phyloP scores from a whole-genome alignment of 257 asterid species.

The Craterostigma plantagineum region DNA sequence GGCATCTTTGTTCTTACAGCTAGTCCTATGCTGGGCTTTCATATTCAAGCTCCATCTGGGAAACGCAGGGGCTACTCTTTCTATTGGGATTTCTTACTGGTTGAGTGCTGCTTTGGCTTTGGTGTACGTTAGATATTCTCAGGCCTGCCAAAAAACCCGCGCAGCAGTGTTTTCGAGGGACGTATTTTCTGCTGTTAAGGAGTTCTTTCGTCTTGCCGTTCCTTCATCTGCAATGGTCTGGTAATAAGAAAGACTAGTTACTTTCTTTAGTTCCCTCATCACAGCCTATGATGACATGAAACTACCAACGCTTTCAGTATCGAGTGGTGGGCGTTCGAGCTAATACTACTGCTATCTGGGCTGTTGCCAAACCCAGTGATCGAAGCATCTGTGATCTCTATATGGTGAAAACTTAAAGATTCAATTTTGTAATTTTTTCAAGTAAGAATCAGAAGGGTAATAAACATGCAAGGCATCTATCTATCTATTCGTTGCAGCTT shows the following conservation, averaged over 20 bases:
- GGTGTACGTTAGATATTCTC: conserved; percentile 36
- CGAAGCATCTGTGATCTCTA: conserved; percentile 58
- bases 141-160: conserved; percentile 27
- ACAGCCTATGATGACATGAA: neutral
- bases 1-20: conserved; percentile 37
- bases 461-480: neutral
- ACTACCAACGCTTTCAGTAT: conserved; percentile 18
- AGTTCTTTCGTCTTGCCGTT: conserved; percentile 48
- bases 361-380: conserved; percentile 57
- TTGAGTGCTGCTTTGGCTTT: conserved; percentile 35
- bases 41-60: conserved; percentile 42
- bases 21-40: conserved; percentile 51
- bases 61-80: conserved; percentile 51
- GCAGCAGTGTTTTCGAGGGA: conserved; percentile 19
- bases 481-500: conserved; percentile 31
- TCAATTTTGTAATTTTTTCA: too few relatives aligned
- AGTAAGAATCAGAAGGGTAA: neutral
- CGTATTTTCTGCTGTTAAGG: conserved; percentile 21
- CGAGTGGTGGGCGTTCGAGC: conserved; percentile 83
- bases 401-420: conserved; percentile 24
- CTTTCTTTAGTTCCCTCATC: too few relatives aligned
- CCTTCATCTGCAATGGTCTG: conserved; percentile 86
- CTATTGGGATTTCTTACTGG: conserved; percentile 64
- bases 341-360: conserved; percentile 54
- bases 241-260: conserved; percentile 25